These are phyloP conservation scores for Galerina sulciceps DNA, from an alignment of 768 basidiomycete species.

Conservation along the genomic window DNA sequence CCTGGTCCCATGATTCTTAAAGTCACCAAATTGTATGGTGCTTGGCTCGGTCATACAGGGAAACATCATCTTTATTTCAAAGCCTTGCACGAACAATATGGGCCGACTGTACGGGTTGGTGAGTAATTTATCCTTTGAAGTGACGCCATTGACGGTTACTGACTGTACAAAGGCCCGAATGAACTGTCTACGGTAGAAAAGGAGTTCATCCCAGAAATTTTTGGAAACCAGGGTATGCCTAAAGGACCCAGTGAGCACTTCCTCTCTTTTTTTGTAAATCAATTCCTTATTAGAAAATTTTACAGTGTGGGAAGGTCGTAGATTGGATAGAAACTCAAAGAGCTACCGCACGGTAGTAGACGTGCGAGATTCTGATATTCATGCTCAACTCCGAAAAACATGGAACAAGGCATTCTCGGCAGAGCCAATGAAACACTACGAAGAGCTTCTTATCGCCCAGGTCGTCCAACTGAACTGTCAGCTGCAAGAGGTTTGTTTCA, in stretches of 20 bases:
- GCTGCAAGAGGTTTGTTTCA: constrained; percentile 13
- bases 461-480: constrained; percentile 26
- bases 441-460: constrained; percentile 21
- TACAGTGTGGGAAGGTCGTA: constrained; percentile 34
- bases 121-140: constrained; percentile 6
- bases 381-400: constrained; percentile 38
- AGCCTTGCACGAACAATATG: constrained; percentile 52
- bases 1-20: constrained; percentile 49
- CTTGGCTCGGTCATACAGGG: constrained; percentile 34
- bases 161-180: constrained; percentile 46
- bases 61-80: constrained; percentile 47
- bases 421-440: constrained; percentile 32
- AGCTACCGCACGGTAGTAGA: constrained; percentile 27
- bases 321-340: constrained; percentile 12
- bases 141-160: background rate
- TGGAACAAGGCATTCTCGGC: constrained; percentile 44
- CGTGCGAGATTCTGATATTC: constrained; percentile 33
- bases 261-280: constrained; percentile 8
- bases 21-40: constrained; percentile 41
- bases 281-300: background rate
- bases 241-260: constrained; percentile 42
- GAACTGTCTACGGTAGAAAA: constrained; percentile 36
- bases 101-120: constrained; percentile 59
- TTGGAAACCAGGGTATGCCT: constrained; percentile 44
- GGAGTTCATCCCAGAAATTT: constrained; percentile 32